Evolutionary conservation across 2,329 filamentous ascomycete species (phyloP), one percentile per base, ranked within the genome.

Genomic region (Fusarium ambrosium): DNA sequence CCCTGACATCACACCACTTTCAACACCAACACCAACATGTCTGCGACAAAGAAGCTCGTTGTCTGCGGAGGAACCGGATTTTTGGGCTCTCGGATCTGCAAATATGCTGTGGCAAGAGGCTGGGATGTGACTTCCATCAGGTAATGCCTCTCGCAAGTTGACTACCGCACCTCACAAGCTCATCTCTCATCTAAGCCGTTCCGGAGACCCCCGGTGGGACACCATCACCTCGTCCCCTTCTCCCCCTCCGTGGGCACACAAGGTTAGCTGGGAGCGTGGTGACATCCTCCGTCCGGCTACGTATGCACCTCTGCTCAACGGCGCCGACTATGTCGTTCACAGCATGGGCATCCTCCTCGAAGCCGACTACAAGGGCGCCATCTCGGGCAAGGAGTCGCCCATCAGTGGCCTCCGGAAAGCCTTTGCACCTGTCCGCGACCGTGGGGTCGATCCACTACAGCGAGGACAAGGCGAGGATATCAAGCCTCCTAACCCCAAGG

Each of bases 1-100:
- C 45, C 55, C 48, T 62, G n/a, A 62, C 51, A 78, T 74, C 75
- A 58, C 61, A 77, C 80, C 64, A 75, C 62, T 71, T 76, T 64
- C 61, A 68, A 60, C 53, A 66, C 63, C 56, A 72, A 36, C 69
- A 65, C 29, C 66, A 85, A 81, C 83, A 90, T 91, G 84, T 85
- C 88, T 63, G 86, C 89, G 74, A 88, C 89, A 74, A 98, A 95
- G 85, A 93, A 91, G 84, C 87, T 99, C 51, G 92, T 98, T 48
- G 95, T 99, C 64, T 97, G 94, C 76, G 97, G 97, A 77, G 96
- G 96, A 69, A 98, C 94, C 83, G 96, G 97, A 37, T 99, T 98
- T 82, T 85, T 99, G 29, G 95, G 95, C 84, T 89, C 88, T 27
- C 90, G 96, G 66, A 98, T 99, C 85, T 98, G 97, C 87, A 97